Evolutionary conservation across 305 asterid species (phyloP), one percentile per base, ranked within the genome.

Genomic region (Caryopteris hybrid): DNA sequence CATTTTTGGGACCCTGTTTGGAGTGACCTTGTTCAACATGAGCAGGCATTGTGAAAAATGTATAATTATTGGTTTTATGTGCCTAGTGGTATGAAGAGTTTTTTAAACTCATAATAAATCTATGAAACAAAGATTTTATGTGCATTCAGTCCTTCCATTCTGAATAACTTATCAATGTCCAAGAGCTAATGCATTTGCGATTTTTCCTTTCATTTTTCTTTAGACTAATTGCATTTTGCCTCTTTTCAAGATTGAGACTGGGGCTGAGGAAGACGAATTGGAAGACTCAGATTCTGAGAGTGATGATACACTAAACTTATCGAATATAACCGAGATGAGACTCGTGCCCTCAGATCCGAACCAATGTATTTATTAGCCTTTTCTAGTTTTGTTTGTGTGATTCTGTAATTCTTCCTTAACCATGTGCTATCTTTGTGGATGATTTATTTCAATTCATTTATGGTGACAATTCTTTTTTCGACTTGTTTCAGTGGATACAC

Each of bases 281-380:
- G 97, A 86, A 36, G 88, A 78, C 57, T 87, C 96, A 43, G 92
- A 88, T 77, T 78, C 95, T 14, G 96, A 86, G 78, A 60, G 58
- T 64, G 83, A 73, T 22, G 92, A 69, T 45, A 48, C 73, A 5
- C 72, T 81, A 23, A 82, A 88, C 77, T 79, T 91, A 64, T 85
- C 92, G 8, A 84, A 79, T 77, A 79, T 91, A 65, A 83, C 86
- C 0, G 97, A 91, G 86, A 84, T 93, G 91, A 88, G 99, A 78
- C 90, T 93, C 5, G 85, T 93, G 70, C 99, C 96, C 5, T 82
- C 93, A 12, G 97, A 93, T 80, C 88, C 96, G 68, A 77, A 69
- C 73, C 94, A 87, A 64, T 79, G 96, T 91, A 86, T 20, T 0
- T 31, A 3, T 33, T 52, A 8, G 38, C 66, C 25, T 47, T 20